phyloP scores from a whole-genome alignment of 1,139 yeast genomes.

The Hemisphaericaspora subhashii region DNA sequence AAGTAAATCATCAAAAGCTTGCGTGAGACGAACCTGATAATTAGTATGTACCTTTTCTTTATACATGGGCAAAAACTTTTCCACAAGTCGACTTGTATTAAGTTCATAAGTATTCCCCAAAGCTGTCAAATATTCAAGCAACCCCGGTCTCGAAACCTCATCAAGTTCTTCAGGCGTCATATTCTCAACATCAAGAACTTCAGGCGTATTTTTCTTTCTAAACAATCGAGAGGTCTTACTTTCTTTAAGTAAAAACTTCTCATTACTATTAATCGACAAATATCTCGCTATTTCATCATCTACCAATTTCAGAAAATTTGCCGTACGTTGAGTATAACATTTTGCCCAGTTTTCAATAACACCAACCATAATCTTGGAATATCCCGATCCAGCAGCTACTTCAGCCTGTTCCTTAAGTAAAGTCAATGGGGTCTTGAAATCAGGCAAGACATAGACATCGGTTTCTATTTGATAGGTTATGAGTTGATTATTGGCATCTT shows the following conservation, averaged over 20 bases:
- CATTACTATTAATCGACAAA: conserved; percentile 45
- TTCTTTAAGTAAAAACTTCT: conserved; percentile 37
- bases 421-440: conserved; percentile 55
- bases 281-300: conserved; percentile 55
- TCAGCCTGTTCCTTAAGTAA: conserved; percentile 92
- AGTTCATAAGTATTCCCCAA: conserved; percentile 83
- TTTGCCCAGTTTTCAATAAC: conserved; percentile 74
- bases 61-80: conserved; percentile 67
- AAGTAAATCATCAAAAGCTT: conserved; percentile 60
- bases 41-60: conserved; percentile 64
- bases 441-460: conserved; percentile 65
- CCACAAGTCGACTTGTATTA: conserved; percentile 78
- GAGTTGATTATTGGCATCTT: conserved; percentile 53
- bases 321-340: conserved; percentile 60
- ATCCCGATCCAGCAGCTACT: conserved; percentile 85
- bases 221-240: conserved; percentile 49
- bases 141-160: conserved; percentile 69
- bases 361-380: conserved; percentile 79
- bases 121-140: conserved; percentile 80
- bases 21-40: conserved; percentile 57
- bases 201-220: conserved; percentile 25
- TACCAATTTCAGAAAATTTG: conserved; percentile 57
- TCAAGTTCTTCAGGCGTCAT: conserved; percentile 48
- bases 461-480: conserved; percentile 64
- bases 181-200: conserved; percentile 35